These are phyloP conservation scores for Rhizophagus sp. DNA, from an alignment of 192 early-diverging fungal genomes.

Conservation along the genomic window DNA sequence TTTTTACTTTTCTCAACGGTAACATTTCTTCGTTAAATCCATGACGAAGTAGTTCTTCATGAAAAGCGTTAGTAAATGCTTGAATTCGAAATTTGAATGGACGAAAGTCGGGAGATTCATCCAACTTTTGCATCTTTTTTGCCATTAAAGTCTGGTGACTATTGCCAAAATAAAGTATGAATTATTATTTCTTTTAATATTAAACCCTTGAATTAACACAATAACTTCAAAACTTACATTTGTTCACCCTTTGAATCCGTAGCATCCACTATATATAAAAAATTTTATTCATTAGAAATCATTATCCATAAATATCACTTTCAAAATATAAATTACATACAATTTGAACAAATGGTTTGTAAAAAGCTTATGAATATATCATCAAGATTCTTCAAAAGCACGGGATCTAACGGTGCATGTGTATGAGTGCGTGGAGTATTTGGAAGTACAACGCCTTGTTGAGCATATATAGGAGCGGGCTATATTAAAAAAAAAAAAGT, in stretches of 20 bases:
- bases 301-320: not conserved
- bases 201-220: not conserved
- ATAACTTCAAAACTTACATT: conserved; percentile 52
- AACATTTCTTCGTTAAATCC: conserved; percentile 67
- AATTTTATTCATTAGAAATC: not conserved
- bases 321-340: conserved; percentile 42
- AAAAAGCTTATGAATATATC: conserved; percentile 70
- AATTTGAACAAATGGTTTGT: conserved; percentile 66
- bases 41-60: conserved; percentile 60
- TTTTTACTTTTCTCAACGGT: conserved; percentile 65
- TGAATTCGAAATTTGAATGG: conserved; percentile 86
- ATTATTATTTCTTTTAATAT: conserved; percentile 4
- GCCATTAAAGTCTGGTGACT: conserved; percentile 78
- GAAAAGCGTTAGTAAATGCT: conserved; percentile 76
- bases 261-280: conserved; percentile 51
- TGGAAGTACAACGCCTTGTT: not conserved
- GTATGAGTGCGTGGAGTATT: conserved; percentile 39
- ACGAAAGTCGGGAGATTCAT: conserved; percentile 70
- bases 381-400: conserved; percentile 54
- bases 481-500: not conserved
- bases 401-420: conserved; percentile 47
- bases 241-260: conserved; percentile 67
- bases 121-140: conserved; percentile 72
- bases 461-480: not conserved
- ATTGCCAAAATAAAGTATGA: not conserved